These are phyloP conservation scores for Pseudogymnoascus sp. DNA, from an alignment of 2,329 filamentous ascomycete genomes.

Conservation along the genomic window DNA sequence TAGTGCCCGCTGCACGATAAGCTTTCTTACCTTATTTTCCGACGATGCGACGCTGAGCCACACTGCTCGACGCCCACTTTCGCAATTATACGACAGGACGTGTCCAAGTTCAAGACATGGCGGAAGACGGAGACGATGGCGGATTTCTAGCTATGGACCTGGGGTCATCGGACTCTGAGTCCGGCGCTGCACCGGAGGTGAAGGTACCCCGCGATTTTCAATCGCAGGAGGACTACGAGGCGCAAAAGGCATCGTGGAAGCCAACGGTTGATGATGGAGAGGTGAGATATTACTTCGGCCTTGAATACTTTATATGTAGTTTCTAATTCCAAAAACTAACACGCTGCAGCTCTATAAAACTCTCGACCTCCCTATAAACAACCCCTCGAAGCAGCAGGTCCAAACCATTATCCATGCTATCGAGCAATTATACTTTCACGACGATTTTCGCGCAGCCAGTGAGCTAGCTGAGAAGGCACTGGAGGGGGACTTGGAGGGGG, in stretches of 20 bases:
- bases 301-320: neutral
- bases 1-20: conserved; percentile 7
- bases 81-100: neutral
- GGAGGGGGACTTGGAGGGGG: conserved; percentile 4
- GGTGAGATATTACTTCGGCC: conserved; percentile 13
- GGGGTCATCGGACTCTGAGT: conserved; percentile 31
- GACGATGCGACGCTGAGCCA: neutral
- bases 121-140: conserved; percentile 27
- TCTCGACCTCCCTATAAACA: conserved; percentile 20
- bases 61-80: neutral
- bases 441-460: conserved; percentile 22
- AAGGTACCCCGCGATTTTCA: conserved; percentile 27
- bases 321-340: neutral
- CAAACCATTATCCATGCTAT: conserved; percentile 26
- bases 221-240: conserved; percentile 24
- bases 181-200: conserved; percentile 10
- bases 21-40: conserved; percentile 3
- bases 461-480: conserved; percentile 4
- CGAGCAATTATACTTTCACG: conserved; percentile 27
- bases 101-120: neutral
- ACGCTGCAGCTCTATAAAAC: conserved; percentile 21
- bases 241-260: conserved; percentile 19
- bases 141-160: conserved; percentile 37
- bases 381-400: conserved; percentile 23
- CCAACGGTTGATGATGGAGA: conserved; percentile 25